Base-by-base conservation (phyloP, 2,329 filamentous ascomycete species). In the Cladosporium sp. region DNA sequence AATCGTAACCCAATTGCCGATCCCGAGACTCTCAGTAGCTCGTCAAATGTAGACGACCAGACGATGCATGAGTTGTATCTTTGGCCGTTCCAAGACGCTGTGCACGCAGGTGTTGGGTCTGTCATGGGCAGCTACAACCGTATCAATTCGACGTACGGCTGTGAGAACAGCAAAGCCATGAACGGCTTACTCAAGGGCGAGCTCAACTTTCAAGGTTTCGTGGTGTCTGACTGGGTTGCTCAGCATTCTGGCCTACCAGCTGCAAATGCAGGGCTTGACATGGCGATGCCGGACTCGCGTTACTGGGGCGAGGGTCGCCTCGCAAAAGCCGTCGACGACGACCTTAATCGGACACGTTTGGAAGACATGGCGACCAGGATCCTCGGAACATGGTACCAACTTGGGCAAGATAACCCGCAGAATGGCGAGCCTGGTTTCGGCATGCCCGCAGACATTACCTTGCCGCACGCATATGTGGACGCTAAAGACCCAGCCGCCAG, bases 141-240 rank as follows among this genome's bases (percentile, higher is more conserved):
- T 32, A 55, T 67, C 47, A 67, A 67, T 55, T 57, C 58, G 42
- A 73, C 68, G 9, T 70, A 86, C 51, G 82, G 82, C 2, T 89
- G 86, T 61, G 80, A 85, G 51, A 89, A 89, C 61, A 82, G 80
- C 54, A 84, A 84, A 61, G 68, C 84, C 12, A 73, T 86, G 47
- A 89, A 88, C 56, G 82, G 80, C 0, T 72, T 89, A 3, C 71
- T 89, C 7, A 89, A 89, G 59, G 84, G 85, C 40, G 86, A 89
- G 67, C 73, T 89, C 43, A 84, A 83, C 0, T 89, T 89, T 58
- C 84, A 88, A 58, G 86, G 86, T 61, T 83, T 70, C 58, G 80
- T 88, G 9, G 82, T 88, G 72, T 83, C 80, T 0, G 86, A 89
- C 64, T 89, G 85, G 84, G 67, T 79, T 20, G 80, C 80, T 0